Evolutionary conservation across 306 rosid species (phyloP), one percentile per base, ranked within the genome.

Genomic region (Alnus glutinosa): DNA sequence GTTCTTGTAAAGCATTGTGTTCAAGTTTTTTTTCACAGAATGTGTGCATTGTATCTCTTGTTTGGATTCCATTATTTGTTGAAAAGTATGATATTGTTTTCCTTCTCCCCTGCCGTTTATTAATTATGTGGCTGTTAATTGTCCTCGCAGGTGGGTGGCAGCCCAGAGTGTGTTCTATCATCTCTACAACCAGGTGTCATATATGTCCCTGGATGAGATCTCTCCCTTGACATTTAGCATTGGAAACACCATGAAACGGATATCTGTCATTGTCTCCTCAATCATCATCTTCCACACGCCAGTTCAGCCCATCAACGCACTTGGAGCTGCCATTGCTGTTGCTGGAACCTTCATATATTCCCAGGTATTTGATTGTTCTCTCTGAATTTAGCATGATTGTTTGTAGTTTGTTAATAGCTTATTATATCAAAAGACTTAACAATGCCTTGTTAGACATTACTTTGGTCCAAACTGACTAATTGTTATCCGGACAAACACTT

Each of bases 161-260:
- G 98, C 98, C 37, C 98, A 95, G 79, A 95, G 98, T 71, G 86
- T 95, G 76, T 95, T 95, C 89, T 92, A 95, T 79, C 98, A 95
- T 86, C 90, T 95, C 36, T 95, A 95, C 87, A 95, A 95, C 84
- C 98, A 92, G 71, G 98, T 95, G 34, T 95, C 98, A 46, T 95
- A 95, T 89, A 95, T 95, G 98, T 95, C 98, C 68, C 84, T 95
- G 80, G 98, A 95, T 9, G 85, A 95, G 92, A 95, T 95, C 80
- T 95, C 98, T 79, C 98, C 98, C 57, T 89, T 95, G 89, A 95
- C 98, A 18, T 92, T 95, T 72, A 95, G 98, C 88, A 50, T 95
- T 9, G 98, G 98, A 59, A 95, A 95, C 90, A 95, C 98, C 87
- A 92, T 95, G 98, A 95, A 95, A 82, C 95, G 98, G 67, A 95